phyloP scores from a whole-genome alignment of 1,139 yeast genomes.

The Hyphopichia buzzinii region DNA sequence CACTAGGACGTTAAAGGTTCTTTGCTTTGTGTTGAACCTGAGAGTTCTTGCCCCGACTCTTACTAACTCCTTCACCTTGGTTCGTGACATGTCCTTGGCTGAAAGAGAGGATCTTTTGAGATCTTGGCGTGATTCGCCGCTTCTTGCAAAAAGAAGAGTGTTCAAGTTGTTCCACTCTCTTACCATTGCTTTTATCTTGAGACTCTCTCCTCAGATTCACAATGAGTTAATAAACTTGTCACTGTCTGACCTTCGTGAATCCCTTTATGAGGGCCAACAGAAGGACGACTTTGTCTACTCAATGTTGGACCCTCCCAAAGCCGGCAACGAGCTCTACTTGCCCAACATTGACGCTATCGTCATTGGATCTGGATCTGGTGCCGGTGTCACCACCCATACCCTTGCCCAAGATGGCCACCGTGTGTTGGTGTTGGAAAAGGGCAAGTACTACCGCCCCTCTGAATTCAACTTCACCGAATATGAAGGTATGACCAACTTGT shows the following conservation, averaged over 20 bases:
- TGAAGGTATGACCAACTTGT: constrained; percentile 35
- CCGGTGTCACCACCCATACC: constrained; percentile 56
- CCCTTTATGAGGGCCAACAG: constrained; percentile 25
- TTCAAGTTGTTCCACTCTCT: constrained; percentile 25
- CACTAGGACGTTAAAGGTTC: constrained; percentile 20
- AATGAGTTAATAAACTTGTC: constrained; percentile 35
- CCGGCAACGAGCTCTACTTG: constrained; percentile 30
- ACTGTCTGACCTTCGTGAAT: constrained; percentile 27
- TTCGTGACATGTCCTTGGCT: constrained; percentile 35
- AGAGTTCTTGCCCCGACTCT: constrained; percentile 35
- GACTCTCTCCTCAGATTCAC: constrained; percentile 33
- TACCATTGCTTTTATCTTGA: constrained; percentile 21
- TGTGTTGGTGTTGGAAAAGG: constrained; percentile 54
- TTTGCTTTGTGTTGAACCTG: constrained; percentile 28
- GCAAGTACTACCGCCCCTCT: constrained; percentile 39
- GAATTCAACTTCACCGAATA: constrained; percentile 40
- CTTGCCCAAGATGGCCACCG: constrained; percentile 44
- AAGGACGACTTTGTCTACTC: constrained; percentile 28
- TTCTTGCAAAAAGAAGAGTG: constrained; percentile 27
- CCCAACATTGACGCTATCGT: constrained; percentile 46
- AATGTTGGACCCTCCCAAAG: constrained; percentile 32
- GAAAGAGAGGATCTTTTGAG: constrained; percentile 29
- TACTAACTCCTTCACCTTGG: constrained; percentile 32
- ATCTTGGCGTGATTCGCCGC: constrained; percentile 41
- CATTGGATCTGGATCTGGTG: constrained; percentile 59